These are phyloP conservation scores for Trichoderma sp. DNA, from an alignment of 2,329 filamentous ascomycete genomes.

Conservation along the genomic window DNA sequence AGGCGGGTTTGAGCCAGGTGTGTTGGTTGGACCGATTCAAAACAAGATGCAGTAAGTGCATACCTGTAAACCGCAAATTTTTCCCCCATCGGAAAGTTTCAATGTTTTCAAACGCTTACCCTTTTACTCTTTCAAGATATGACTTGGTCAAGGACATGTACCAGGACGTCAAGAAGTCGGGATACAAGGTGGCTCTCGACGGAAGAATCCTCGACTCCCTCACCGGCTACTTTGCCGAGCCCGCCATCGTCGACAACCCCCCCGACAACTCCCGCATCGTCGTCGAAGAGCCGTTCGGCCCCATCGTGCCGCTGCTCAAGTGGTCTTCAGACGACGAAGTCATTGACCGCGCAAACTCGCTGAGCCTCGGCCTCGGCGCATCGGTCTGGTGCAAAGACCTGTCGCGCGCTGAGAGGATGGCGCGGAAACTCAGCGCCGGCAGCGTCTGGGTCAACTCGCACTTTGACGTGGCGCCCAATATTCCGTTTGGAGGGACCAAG, in stretches of 20 bases:
- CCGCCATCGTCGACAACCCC: constrained; percentile 30
- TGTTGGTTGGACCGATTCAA: constrained; percentile 52
- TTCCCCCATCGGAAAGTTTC: too few relatives aligned
- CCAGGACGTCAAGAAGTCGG: constrained; percentile 36
- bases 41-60: constrained; percentile 54
- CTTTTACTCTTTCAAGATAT: neutral
- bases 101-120: neutral
- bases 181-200: constrained; percentile 31
- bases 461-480: constrained; percentile 36
- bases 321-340: constrained; percentile 36
- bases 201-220: constrained; percentile 26
- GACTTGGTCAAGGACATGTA: constrained; percentile 16
- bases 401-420: constrained; percentile 41
- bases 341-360: constrained; percentile 38
- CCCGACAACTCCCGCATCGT: constrained; percentile 43
- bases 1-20: constrained; percentile 41
- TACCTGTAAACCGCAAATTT: too few relatives aligned
- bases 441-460: constrained; percentile 55
- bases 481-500: constrained; percentile 51
- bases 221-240: constrained; percentile 30
- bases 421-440: constrained; percentile 55
- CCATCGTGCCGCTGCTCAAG: constrained; percentile 56
- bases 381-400: constrained; percentile 57
- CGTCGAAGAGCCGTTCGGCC: constrained; percentile 62
- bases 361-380: constrained; percentile 53